Percentiles rank a stretch among this genome's conserved stretches.
Evolutionary conservation across 1,139 yeast genomes (phyloP).

Genomic region (Diutina rugosa): DNA sequence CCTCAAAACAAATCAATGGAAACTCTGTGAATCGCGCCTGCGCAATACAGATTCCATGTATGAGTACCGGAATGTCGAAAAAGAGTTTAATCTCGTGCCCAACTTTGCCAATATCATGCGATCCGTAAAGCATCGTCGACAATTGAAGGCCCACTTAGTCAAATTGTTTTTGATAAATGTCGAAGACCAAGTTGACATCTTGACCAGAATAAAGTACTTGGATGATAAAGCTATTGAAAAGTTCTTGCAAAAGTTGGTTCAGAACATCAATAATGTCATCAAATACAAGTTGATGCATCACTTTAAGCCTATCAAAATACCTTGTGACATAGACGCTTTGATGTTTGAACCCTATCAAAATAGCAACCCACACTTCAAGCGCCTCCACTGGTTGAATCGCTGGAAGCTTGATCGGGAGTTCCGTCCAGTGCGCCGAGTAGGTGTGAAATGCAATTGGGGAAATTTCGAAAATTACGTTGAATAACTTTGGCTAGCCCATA

Average conservation of each 20-base stretch:
- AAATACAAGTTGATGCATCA: conserved; percentile 12
- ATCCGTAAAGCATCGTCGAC: conserved; percentile 14
- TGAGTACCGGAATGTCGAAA: conserved; percentile 4
- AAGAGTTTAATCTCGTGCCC: conserved; percentile 24
- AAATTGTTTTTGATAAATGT: conserved; percentile 26
- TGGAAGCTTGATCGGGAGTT: neutral
- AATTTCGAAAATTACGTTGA: neutral
- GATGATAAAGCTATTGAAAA: conserved; percentile 14
- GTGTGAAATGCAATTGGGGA: neutral
- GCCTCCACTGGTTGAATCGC: conserved; percentile 1
- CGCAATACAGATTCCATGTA: neutral
- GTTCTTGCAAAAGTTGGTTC: conserved; percentile 15
- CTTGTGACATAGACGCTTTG: neutral
- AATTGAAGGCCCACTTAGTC: conserved; percentile 20
- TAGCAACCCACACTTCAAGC: neutral
- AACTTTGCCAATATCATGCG: conserved; percentile 18
- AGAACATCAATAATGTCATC: conserved; percentile 17
- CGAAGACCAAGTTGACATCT: conserved; percentile 26
- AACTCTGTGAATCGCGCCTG: neutral
- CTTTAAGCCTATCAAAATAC: neutral
- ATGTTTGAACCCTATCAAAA: neutral
- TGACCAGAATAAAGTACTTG: conserved; percentile 23
- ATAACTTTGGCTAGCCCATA: neutral
- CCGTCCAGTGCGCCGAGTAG: neutral
- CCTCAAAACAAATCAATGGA: neutral